Conservation (phyloP, 1,139 yeast genomes). For the Yueomyces sp. region DNA sequence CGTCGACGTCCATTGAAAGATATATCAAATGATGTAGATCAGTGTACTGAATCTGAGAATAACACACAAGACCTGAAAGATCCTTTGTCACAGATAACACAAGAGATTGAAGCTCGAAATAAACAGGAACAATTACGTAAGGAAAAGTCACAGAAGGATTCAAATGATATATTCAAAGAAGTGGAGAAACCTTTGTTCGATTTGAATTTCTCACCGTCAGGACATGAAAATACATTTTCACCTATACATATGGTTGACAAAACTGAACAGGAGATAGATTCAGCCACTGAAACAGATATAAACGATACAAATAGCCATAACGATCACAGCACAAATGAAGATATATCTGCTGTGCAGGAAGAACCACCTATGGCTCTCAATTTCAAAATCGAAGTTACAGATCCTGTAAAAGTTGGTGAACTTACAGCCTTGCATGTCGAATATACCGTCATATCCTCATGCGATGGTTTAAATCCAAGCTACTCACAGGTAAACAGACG, state of each 20-base stretch:
- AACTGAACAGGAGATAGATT: background rate
- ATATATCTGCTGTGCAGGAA: background rate
- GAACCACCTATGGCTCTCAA: conserved; percentile 9
- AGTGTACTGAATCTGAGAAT: background rate
- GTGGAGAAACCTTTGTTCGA: conserved; percentile 12
- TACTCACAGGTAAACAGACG: conserved; percentile 36
- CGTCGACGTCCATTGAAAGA: conserved; percentile 9
- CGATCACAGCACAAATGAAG: background rate
- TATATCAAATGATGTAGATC: background rate
- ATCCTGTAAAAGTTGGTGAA: conserved; percentile 85
- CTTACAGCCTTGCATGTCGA: conserved; percentile 78
- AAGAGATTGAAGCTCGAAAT: conserved; percentile 5
- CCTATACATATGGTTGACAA: background rate
- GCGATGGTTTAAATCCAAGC: conserved; percentile 25
- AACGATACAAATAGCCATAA: background rate
- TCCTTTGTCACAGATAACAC: conserved; percentile 10
- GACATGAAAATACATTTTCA: background rate
- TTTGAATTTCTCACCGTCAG: background rate
- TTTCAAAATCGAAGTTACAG: conserved; percentile 66
- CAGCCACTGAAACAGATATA: background rate
- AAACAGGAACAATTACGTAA: conserved; percentile 4
- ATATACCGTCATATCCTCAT: conserved; percentile 58
- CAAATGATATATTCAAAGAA: conserved; percentile 6
- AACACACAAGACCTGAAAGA: conserved; percentile 2
- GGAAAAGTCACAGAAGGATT: too few species aligned